Evolutionary conservation across 2,329 filamentous ascomycete genomes (phyloP), one percentile per base, ranked within the genome.

Genomic region (Penicillium sp.): DNA sequence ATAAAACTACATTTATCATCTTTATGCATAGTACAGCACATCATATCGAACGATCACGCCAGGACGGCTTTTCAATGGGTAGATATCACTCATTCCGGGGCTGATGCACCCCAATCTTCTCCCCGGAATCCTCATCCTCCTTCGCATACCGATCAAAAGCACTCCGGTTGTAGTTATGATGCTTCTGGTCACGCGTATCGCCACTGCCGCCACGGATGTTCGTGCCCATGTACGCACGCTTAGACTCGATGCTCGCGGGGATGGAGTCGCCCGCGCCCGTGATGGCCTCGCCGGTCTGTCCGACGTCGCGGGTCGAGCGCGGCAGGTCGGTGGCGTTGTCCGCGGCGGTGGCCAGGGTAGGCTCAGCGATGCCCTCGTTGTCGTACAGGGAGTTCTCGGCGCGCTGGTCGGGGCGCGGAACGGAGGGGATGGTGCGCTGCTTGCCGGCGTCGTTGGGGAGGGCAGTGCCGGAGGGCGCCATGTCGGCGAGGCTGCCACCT

Each of bases 281-380:
- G 10, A 69, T 39, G 2, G 71, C 60, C 28, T 72, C 68, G 2
- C 60, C 62, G 0, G 52, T 55, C 11, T 58, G 39, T 4, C 59
- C 63, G 18, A 59, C 57, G 39, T 72, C 70, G 8, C 50, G 38
- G 2, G 59, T 54, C 14, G 62, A 58, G 16, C 53, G 59, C 3
- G 75, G 69, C 41, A 77, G 68, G 32, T 76, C 71, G 20, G 64
- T 70, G 6, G 64, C 54, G 43, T 78, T 77, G 43, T 73, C 70
- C 6, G 70, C 73, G 0, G 71, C 73, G 13, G 62, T 59, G n/a
- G 67, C 67, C 1, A 63, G 44, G 25, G 59, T 59, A 4, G 62
- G 51, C 30, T 59, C 51, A 9, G 64, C 67, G 11, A 69, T 41
- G 17, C 64, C 60, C 16, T 65, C 60, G 27, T 67, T 57, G 31